Evolutionary conservation across 176 grass and related monocot genomes (phyloP).

Genomic region (Zizania latifolia): DNA sequence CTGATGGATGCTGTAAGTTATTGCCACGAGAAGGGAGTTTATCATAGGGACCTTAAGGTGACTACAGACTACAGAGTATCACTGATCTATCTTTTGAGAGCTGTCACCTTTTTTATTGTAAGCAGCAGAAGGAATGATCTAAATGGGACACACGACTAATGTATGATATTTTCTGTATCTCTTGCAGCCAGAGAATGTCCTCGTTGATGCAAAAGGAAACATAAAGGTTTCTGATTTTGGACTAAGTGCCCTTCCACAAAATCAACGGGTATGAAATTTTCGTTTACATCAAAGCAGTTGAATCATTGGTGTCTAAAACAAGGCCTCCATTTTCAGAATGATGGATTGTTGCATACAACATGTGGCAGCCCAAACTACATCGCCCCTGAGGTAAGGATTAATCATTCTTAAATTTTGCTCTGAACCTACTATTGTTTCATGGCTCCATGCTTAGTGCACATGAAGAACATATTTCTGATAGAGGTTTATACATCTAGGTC

Average conservation of each 20-base stretch:
- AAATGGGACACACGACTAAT: not conserved
- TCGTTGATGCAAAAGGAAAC: conserved; percentile 88
- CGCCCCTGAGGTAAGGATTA: conserved; percentile 70
- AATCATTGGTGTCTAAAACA: not conserved
- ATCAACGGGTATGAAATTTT: conserved; percentile 54
- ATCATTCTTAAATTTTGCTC: not conserved
- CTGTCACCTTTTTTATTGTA: not conserved
- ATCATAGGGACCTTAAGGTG: conserved; percentile 92
- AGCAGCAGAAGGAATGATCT: not conserved
- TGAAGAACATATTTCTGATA: conserved; percentile 14
- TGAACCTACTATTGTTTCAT: not conserved
- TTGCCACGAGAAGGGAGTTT: conserved; percentile 90
- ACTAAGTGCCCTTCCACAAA: conserved; percentile 72
- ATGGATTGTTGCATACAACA: conserved; percentile 87
- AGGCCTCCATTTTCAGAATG: conserved; percentile 50
- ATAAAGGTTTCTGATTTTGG: conserved; percentile 98
- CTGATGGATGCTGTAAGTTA: conserved; percentile 88
- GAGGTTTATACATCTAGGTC: conserved; percentile 52
- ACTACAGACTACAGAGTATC: conserved; percentile 16
- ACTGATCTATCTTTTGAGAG: not conserved
- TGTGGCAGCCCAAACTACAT: conserved; percentile 96
- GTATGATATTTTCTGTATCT: conserved; percentile 11
- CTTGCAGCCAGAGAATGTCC: conserved; percentile 86
- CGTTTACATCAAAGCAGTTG: conserved; percentile 4
- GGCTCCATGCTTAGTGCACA: not conserved